Base-by-base conservation (phyloP, 2,329 filamentous ascomycete species). In the Xylaria sp. region DNA sequence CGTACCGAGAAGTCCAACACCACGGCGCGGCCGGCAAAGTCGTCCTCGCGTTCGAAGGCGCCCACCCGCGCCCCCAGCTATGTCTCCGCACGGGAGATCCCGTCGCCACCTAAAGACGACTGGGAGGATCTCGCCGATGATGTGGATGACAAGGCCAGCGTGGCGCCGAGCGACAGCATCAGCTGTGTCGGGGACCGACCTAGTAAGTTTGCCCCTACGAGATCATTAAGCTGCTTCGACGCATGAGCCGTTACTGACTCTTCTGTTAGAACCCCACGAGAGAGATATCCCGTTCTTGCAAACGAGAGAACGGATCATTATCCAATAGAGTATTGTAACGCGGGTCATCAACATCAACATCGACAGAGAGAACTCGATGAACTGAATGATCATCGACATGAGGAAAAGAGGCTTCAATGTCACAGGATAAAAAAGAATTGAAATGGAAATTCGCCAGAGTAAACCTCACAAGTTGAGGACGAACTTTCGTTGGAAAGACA, bases 161-260 rank as follows among this genome's bases (percentile, higher is more conserved):
- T 90, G 41, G 86, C 83, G 50, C 88, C 88, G 1, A 85, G 83
- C 72, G 88, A 90, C 74, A 90, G 87, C 73, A 88, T 90, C 64
- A 89, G 87, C 75, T 87, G 85, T 71, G 82, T 89, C n/a, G 87
- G 86, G 25, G 82, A 76, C 68, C 78, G 80, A 48, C 78, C 77
- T 4, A 70, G 72, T 68, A 61, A 66, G 64, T 64, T 48, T 64
- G 43, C 4, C 15, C 12, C 10, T 30, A 12, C 25, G 13, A 32
- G n/a, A 39, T 45, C 13, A 12, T 32, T 30, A 39, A 18, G 12
- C 39, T n/a, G 13, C 10, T 15, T 39, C 25, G n/a, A 36, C n/a
- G 30, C 32, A 4, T 6, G 4, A n/a, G 45, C 23, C 7, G 28
- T 46, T 25, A 25, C 60, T 69, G 4, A 69, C 64, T 41, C 30